Conservation (phyloP, 2,329 filamentous ascomycete genomes). For the Aspergillus fructus region DNA sequence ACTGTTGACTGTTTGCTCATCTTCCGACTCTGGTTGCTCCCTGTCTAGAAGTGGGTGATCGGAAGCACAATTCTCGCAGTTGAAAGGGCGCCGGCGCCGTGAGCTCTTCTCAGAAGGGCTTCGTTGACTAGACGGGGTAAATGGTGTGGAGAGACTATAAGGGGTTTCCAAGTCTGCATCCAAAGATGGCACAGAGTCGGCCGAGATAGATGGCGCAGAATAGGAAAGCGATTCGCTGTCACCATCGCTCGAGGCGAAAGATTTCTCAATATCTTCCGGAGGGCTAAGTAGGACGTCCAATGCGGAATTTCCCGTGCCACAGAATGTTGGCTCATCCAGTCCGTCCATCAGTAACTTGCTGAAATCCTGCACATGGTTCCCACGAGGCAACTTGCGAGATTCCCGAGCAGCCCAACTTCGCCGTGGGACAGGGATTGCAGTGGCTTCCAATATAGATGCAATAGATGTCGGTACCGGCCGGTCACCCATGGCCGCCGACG, state of each 20-base stretch:
- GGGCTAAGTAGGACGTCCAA: conserved; percentile 58
- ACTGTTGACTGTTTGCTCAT: conserved; percentile 12
- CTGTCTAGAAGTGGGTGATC: conserved; percentile 58
- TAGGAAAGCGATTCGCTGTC: conserved; percentile 43
- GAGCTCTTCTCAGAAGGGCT: conserved; percentile 42
- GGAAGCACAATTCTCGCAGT: conserved; percentile 54
- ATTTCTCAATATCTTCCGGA: conserved; percentile 46
- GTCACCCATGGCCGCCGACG: conserved; percentile 31
- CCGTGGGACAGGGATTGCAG: conserved; percentile 56
- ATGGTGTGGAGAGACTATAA: conserved; percentile 42
- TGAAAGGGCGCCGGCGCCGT: conserved; percentile 50
- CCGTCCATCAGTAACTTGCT: conserved; percentile 59
- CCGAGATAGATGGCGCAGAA: conserved; percentile 54
- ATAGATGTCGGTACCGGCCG: conserved; percentile 55
- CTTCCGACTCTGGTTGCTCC: conserved; percentile 23
- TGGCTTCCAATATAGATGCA: conserved; percentile 59
- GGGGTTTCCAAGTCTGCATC: conserved; percentile 52
- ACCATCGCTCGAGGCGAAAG: conserved; percentile 41
- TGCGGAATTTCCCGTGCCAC: conserved; percentile 45
- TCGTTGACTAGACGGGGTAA: conserved; percentile 41
- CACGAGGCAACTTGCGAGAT: conserved; percentile 40
- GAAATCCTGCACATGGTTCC: conserved; percentile 49
- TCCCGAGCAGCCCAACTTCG: conserved; percentile 39
- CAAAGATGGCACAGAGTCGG: conserved; percentile 58
- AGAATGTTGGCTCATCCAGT: conserved; percentile 45